Base-by-base conservation (phyloP, 2,329 filamentous ascomycete genomes). In the Stagonosporopsis vannaccii region DNA sequence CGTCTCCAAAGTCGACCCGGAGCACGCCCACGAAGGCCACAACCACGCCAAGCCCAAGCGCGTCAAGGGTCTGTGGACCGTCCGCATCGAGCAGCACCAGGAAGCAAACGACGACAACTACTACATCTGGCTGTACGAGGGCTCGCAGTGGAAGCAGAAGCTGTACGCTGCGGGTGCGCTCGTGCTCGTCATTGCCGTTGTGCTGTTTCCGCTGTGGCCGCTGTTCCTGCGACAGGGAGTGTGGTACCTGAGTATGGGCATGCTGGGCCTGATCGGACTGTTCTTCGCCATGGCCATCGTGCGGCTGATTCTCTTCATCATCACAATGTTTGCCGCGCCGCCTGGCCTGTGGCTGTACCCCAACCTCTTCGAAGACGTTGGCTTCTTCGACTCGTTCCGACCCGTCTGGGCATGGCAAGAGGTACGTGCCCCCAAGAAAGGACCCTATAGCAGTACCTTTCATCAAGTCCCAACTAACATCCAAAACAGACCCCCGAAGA, bases 251-350 rank as follows among this genome's bases (percentile, higher is more conserved):
- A 95, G 90, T 76, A 97, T 97, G 87, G 94, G 89, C 57, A 90
- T 96, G 84, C 84, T 99, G 63, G 90, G 91, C 39, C 82, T 98
- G 26, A 85, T 99, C 41, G 95, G 91, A 52, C 80, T 97, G 45
- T 99, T 99, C 86, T 98, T 99, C 78, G 86, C 87, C 72, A 98
- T 99, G 95, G 90, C 94, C 6, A 96, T 99, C 72, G 92, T 99
- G 85, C 88, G 95, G 58, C 84, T 98, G 53, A 96, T 99, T 59
- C 82, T 99, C 25, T 99, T 99, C 81, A 89, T 91, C 74, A 79
- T 96, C 74, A 98, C 95, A 20, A 92, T 96, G 78, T 96, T 98
- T 72, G 83, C 84, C 15, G 83, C 87, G 0, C 81, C 93, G 3
- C 95, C 95, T 2, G 95, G 95, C 69, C 83, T 99, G n/a, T 99